Conservation (phyloP, 169 alveolate genomes). For the Plasmodium cynomolgi region DNA sequence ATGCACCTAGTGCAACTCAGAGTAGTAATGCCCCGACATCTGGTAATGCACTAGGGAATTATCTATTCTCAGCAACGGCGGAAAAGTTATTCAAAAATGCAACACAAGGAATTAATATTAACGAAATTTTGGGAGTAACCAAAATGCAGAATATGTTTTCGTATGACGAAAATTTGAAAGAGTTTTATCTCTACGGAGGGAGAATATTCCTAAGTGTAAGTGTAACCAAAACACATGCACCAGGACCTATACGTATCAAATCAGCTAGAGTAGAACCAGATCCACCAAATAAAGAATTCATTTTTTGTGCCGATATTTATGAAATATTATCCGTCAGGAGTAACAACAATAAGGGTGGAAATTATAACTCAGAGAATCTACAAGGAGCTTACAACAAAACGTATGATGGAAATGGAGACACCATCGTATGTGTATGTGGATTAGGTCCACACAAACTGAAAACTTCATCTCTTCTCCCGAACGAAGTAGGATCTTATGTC, state of each 20-base stretch:
- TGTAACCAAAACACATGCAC: conserved; percentile 78
- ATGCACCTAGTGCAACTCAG: background rate
- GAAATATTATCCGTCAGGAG: conserved; percentile 33
- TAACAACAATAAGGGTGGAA: background rate
- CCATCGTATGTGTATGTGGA: conserved; percentile 78
- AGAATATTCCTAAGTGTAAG: conserved; percentile 77
- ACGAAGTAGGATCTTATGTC: conserved; percentile 81
- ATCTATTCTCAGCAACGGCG: conserved; percentile 56
- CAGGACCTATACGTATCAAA: conserved; percentile 78
- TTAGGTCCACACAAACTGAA: conserved; percentile 77
- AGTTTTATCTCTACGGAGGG: conserved; percentile 79
- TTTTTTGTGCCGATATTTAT: conserved; percentile 69
- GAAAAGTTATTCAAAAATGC: conserved; percentile 71
- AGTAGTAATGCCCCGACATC: background rate
- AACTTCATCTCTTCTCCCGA: conserved; percentile 56
- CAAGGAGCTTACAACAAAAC: background rate
- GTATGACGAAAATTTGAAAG: conserved; percentile 69
- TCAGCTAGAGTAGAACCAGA: conserved; percentile 43
- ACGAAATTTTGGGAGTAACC: conserved; percentile 66
- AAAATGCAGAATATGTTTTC: conserved; percentile 77
- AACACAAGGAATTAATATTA: conserved; percentile 62
- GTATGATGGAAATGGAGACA: conserved; percentile 56
- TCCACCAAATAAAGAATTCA: conserved; percentile 50
- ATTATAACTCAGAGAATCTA: background rate
- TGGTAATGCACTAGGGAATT: conserved; percentile 36